A percentile compares a stretch with the other conserved stretches of the same genome.
Conservation (phyloP, 2,329 filamentous ascomycete genomes). For the Sclerotinia glacialis region DNA sequence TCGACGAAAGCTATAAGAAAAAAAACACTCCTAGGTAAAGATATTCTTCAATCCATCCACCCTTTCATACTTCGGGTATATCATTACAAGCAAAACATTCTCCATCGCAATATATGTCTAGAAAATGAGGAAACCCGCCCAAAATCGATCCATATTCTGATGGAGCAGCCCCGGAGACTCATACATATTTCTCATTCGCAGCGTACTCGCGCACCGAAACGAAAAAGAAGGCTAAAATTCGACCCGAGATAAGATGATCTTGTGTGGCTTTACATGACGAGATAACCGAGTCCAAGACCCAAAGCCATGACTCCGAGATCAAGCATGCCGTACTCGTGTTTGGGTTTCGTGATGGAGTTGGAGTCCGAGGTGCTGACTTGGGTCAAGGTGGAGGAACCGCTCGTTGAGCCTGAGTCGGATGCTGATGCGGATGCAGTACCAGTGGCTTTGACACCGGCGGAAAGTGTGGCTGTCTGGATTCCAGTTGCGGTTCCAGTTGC, state of each 20-base stretch:
- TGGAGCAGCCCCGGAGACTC: background rate
- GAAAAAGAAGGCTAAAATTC: background rate
- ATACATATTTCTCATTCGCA: background rate
- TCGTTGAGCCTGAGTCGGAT: background rate
- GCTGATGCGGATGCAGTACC: background rate
- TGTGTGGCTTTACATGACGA: slow-evolving; percentile 37
- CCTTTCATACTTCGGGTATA: background rate
- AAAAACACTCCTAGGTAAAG: background rate
- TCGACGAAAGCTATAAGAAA: background rate
- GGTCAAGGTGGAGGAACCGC: background rate
- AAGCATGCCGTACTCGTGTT: slow-evolving; percentile 33
- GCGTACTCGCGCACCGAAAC: background rate
- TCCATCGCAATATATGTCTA: slow-evolving; percentile 1
- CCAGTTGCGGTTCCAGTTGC: slow-evolving; percentile 23
- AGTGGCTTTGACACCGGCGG: slow-evolving; percentile 21
- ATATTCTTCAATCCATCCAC: background rate
- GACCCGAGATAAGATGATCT: background rate
- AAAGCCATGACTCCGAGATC: slow-evolving; percentile 36
- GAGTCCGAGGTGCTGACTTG: slow-evolving; percentile 33
- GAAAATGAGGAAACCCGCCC: background rate
- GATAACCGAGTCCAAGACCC: slow-evolving; percentile 38
- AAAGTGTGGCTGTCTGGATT: slow-evolving; percentile 19
- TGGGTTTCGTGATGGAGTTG: slow-evolving; percentile 27
- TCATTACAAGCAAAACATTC: background rate
- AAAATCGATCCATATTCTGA: background rate